These are phyloP conservation scores for Coemansia sp. DNA, from an alignment of 192 early-diverging fungal species.

Conservation along the genomic window DNA sequence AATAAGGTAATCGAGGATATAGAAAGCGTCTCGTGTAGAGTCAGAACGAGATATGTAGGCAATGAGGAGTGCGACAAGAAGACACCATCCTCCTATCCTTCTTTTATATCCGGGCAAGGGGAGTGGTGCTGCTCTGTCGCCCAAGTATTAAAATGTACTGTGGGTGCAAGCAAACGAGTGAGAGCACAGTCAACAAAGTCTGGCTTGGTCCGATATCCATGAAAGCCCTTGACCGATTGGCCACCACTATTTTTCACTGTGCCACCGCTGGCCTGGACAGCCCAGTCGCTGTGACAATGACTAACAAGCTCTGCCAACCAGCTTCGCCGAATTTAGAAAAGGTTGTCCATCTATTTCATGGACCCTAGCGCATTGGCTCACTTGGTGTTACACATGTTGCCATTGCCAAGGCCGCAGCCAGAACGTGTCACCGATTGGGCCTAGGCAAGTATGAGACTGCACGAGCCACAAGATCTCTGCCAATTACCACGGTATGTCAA, in stretches of 20 bases:
- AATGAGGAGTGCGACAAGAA: neutral
- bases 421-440: neutral
- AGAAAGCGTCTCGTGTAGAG: neutral
- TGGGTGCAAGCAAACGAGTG: neutral
- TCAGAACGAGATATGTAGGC: neutral
- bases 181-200: neutral
- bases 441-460: neutral
- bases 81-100: neutral
- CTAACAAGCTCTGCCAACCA: neutral
- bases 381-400: neutral
- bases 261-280: neutral
- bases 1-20: neutral
- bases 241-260: neutral
- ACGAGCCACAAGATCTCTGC: neutral
- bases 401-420: neutral
- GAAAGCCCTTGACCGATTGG: neutral
- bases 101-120: neutral
- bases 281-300: neutral
- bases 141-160: neutral
- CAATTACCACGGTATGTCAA: too few species aligned
- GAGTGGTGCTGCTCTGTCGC: neutral
- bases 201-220: constrained; percentile 2
- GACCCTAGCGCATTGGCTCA: neutral
- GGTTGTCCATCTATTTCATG: neutral
- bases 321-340: neutral